Base-by-base conservation (phyloP, 2,329 filamentous ascomycete genomes). In the Celoporthe dispersa region DNA sequence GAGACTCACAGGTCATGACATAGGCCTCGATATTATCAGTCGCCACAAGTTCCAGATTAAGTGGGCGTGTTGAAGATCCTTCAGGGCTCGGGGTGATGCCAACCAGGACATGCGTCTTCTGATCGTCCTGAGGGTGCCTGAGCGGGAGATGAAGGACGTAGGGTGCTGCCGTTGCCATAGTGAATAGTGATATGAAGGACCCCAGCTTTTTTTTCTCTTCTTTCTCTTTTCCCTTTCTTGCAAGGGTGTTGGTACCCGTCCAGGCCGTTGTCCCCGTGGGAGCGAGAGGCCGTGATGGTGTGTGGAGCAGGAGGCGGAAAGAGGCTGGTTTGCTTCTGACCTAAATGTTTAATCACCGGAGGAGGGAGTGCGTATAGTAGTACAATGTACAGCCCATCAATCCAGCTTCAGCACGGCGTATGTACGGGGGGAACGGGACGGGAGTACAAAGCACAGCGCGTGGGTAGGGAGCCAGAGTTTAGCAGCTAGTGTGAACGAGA, bases 21-120 rank as follows among this genome's bases (percentile, higher is more conserved):
- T 68, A 71, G 41, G 62, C 68, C 44, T 65, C 63, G 28, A 44
- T 41, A 39, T 62, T 51, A 22, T 71, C 70, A 9, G 70, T 71
- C 16, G 70, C 70, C 35, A 64, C 66, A 60, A 71, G 53, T 25
- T 71, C 68, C 64, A 71, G 57, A 48, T 71, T 62, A 4, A 71
- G 68, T 31, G 39, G 11, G 69, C 64, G 5, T 25, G 60, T 25
- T 8, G 65, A 14, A 60, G 60, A 28, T 8, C n/a, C 62, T 11
- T 25, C 63, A 28, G 67, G 53, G 51, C 51, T 33, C 22, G 70
- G 62, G 51, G 57, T 28, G 28, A 70, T 68, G 31, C 64, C 64
- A 28, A 71, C 68, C 28, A 71, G 70, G 68, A 70, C 62, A 65
- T 64, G 70, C 33, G 60, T 48, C 33, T 60, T 61, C 39, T 62